Percentiles rank a stretch among this genome's conserved stretches.
phyloP scores from a whole-genome alignment of 495 filamentous ascomycete genomes.

The Neurospora terricola region DNA sequence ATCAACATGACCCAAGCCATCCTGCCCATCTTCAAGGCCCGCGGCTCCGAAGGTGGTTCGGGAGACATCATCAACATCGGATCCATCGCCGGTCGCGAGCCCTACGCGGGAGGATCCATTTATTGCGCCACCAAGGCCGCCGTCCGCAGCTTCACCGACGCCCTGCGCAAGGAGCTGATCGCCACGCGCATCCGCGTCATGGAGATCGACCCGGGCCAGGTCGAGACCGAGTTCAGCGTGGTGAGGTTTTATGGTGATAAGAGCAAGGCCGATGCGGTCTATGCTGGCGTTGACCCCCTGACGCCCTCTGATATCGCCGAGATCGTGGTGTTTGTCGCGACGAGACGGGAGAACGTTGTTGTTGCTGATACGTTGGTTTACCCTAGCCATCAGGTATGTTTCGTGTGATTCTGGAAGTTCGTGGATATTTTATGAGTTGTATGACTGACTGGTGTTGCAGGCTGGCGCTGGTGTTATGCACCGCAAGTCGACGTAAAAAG shows the following conservation, averaged over 20 bases:
- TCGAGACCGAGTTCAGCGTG: slow-evolving; percentile 95
- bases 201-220: slow-evolving; percentile 91
- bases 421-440: not conserved
- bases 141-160: slow-evolving; percentile 79
- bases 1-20: slow-evolving; percentile 97
- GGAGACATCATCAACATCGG: slow-evolving; percentile 98
- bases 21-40: slow-evolving; percentile 73
- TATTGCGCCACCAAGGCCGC: slow-evolving; percentile 98
- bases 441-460: slow-evolving; percentile 10
- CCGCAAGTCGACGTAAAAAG: slow-evolving; percentile 15
- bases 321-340: slow-evolving; percentile 82
- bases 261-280: slow-evolving; percentile 88
- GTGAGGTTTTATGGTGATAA: slow-evolving; percentile 92
- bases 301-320: slow-evolving; percentile 94
- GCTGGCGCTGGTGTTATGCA: slow-evolving; percentile 28
- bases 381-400: slow-evolving; percentile 72
- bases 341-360: slow-evolving; percentile 88
- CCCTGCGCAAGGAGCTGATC: slow-evolving; percentile 81
- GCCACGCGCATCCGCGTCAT: slow-evolving; percentile 79
- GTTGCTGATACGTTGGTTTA: slow-evolving; percentile 86
- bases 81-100: slow-evolving; percentile 84
- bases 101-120: slow-evolving; percentile 83
- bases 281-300: slow-evolving; percentile 85
- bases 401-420: not conserved
- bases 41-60: slow-evolving; percentile 55